Percentiles rank a stretch among this genome's conserved stretches.
Conservation (phyloP, 768 basidiomycete genomes). For the Russula ochroleuca region DNA sequence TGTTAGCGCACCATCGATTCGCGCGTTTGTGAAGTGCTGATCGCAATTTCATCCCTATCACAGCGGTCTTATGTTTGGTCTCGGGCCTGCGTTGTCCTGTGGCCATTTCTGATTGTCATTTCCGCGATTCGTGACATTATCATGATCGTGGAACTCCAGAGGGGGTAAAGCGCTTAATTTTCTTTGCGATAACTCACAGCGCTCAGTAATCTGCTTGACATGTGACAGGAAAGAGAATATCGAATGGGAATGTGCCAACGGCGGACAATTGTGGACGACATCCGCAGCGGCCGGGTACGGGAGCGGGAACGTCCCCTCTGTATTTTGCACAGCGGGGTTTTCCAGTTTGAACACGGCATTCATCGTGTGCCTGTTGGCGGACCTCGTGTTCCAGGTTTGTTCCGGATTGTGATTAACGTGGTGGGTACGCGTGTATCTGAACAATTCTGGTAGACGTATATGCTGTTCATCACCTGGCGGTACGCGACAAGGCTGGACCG, state of each 20-base stretch:
- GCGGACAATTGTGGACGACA: conserved; percentile 56
- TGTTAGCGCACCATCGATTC: conserved; percentile 35
- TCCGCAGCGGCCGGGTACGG: conserved; percentile 42
- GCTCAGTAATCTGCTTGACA: conserved; percentile 8
- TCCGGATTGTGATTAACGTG: conserved; percentile 22
- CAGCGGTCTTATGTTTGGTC: conserved; percentile 70
- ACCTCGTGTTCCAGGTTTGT: conserved; percentile 62
- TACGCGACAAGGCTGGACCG: conserved; percentile 67
- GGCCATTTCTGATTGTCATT: conserved; percentile 68
- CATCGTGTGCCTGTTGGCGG: conserved; percentile 56
- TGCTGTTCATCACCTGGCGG: conserved; percentile 73
- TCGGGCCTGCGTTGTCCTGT: conserved; percentile 58
- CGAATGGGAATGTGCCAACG: conserved; percentile 68
- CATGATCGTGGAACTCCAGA: conserved; percentile 69
- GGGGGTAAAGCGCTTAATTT: conserved; percentile 49
- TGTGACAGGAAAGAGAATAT: conserved; percentile 58
- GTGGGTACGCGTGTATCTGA: conserved; percentile 17
- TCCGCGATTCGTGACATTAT: conserved; percentile 59
- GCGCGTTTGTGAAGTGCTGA: conserved; percentile 28
- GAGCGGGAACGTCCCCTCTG: conserved; percentile 46
- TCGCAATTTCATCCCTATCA: conserved; percentile 20
- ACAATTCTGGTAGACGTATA: conserved; percentile 50
- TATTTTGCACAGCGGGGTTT: conserved; percentile 59
- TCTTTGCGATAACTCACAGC: conserved; percentile 13
- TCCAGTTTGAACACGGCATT: conserved; percentile 59